Base-by-base conservation (phyloP, 441 rosid genomes). In the Populus trichocarpa region DNA sequence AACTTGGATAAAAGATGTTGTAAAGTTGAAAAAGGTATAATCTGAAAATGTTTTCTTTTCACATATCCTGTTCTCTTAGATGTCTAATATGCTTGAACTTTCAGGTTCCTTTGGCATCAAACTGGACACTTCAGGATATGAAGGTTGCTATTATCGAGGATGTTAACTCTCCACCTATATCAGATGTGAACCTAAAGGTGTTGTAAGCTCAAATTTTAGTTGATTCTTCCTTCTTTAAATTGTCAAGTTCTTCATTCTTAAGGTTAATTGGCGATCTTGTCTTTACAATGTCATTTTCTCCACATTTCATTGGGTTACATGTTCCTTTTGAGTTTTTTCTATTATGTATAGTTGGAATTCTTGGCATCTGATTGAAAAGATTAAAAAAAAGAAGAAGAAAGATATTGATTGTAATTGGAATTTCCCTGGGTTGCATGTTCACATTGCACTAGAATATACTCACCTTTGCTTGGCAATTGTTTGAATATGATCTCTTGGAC, bases 101-200 rank as follows among this genome's bases (percentile, higher is more conserved):
- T 64, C 78, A 97, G 99, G 82, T 97, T 76, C 67, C 87, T 65
- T 68, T 95, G 82, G 82, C 85, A 68, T 83, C 92, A 74, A 87
- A 90, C 33, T 95, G 95, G 97, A 78, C 90, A 35, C 79, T 91
- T 75, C 98, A 92, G 79, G 99, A 95, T 77, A 90, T 97, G 78
- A 91, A 90, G 88, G 86, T 88, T 80, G 88, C 94, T 75, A 59
- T 97, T 70, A 32, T 78, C 36, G 96, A 87, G 77, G 92, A 88
- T 83, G 76, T 88, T 67, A 80, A 80, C 84, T 76, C 87, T 73
- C 90, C 86, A 32, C 67, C 75, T 30, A 85, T 94, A 85, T 91
- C 97, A 64, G 97, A 90, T 83, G 83, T 90, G 72, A 97, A 93
- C 66, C 64, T 90, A 14, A 90, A 93, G 95, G 99, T 96, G 83